A percentile compares a stretch with the other conserved stretches of the same genome.
phyloP scores from a whole-genome alignment of 1,284 basidiomycete species.

The Lentinus polychrous region DNA sequence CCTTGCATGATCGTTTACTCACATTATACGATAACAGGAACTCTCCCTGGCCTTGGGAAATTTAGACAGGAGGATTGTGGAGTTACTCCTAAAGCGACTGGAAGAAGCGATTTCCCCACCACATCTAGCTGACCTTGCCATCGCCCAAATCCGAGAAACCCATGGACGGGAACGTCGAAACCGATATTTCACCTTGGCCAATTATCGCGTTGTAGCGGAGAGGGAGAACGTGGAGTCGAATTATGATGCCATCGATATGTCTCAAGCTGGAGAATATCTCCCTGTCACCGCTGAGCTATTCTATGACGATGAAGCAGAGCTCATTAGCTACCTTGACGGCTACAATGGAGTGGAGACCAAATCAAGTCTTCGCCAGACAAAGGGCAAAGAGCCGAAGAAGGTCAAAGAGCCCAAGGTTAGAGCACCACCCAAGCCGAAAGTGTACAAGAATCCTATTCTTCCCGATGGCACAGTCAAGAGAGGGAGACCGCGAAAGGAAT shows the following conservation, averaged over 20 bases:
- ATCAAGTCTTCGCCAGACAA: constrained; percentile 7
- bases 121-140: constrained; percentile 63
- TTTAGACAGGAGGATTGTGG: constrained; percentile 74
- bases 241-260: constrained; percentile 40
- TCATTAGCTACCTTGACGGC: constrained; percentile 42
- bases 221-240: constrained; percentile 50
- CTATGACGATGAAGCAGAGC: constrained; percentile 38
- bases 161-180: constrained; percentile 74
- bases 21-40: constrained; percentile 39
- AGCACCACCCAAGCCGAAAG: constrained; percentile 15
- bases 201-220: constrained; percentile 48
- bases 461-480: constrained; percentile 23
- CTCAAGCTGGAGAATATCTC: constrained; percentile 47
- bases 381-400: constrained; percentile 10
- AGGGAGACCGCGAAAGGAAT: constrained; percentile 21
- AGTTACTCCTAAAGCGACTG: constrained; percentile 65
- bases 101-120: constrained; percentile 55
- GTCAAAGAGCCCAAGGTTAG: constrained; percentile 5
- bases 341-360: constrained; percentile 26
- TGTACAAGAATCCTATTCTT: constrained; percentile 19
- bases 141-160: constrained; percentile 66
- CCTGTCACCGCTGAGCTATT: constrained; percentile 37
- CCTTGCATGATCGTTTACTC: neutral
- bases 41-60: constrained; percentile 54
- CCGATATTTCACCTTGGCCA: constrained; percentile 66